Conservation (phyloP, 352 stramenopile species). For the Globisporangium viniferum region DNA sequence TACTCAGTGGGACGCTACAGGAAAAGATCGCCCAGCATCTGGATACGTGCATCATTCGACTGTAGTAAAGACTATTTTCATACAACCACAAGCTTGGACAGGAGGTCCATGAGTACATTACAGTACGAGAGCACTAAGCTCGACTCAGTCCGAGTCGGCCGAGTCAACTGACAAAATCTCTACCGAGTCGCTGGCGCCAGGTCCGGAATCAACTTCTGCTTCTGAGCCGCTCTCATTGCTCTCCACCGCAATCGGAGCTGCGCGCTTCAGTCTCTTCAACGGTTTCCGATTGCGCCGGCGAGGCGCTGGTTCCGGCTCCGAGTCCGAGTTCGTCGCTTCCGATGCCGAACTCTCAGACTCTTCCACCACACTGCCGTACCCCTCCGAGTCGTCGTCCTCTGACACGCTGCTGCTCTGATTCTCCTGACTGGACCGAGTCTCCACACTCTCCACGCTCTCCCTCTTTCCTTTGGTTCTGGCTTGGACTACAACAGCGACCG, state of each 20-base stretch:
- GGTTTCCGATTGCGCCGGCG: background rate
- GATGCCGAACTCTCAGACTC: slow-evolving; percentile 8
- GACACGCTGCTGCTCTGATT: background rate
- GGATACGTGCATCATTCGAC: slow-evolving; percentile 10
- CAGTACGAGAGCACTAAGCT: background rate
- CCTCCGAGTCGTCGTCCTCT: slow-evolving; percentile 6
- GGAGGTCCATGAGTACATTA: background rate
- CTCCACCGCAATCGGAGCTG: background rate
- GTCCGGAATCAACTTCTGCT: background rate
- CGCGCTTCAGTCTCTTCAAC: background rate
- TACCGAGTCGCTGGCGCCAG: background rate
- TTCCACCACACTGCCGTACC: slow-evolving; percentile 11
- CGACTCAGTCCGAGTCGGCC: background rate
- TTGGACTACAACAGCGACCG: background rate
- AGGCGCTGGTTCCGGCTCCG: background rate
- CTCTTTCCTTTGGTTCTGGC: background rate
- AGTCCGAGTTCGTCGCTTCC: background rate
- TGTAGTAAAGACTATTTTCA: background rate
- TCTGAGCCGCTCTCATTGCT: background rate
- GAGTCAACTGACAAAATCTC: slow-evolving; percentile 4
- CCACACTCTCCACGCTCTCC: background rate
- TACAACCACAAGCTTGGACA: background rate
- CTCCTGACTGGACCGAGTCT: background rate
- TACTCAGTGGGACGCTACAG: slow-evolving; percentile 20
- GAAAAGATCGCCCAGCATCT: slow-evolving; percentile 5